A percentile compares a stretch with the other conserved stretches of the same genome.
Conservation (phyloP, 805 yeast species). For the Starmerella scarabaei region DNA sequence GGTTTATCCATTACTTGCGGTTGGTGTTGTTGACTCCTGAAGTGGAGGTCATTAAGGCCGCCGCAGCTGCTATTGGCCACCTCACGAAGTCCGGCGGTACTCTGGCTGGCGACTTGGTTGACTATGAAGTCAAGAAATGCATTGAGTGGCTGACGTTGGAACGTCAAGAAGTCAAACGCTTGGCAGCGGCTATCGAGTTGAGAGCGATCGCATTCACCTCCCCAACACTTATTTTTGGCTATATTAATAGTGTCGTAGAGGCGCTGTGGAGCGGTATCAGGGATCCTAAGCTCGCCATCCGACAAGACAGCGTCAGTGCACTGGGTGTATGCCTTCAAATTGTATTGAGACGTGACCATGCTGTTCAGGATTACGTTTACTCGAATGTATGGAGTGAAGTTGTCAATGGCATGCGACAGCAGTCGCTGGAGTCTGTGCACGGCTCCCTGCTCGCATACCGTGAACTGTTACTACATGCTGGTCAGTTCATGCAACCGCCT, state of each 20-base stretch:
- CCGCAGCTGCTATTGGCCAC: conserved; percentile 78
- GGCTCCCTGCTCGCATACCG: conserved; percentile 74
- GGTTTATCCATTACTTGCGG: conserved; percentile 80
- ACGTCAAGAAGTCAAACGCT: conserved; percentile 58
- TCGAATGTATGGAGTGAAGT: conserved; percentile 56
- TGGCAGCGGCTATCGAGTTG: conserved; percentile 82
- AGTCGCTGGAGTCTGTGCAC: conserved; percentile 59
- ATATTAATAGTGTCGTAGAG: conserved; percentile 64
- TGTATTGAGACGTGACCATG: conserved; percentile 62
- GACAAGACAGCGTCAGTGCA: conserved; percentile 75
- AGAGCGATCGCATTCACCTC: conserved; percentile 75
- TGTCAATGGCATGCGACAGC: conserved; percentile 40
- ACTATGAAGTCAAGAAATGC: conserved; percentile 76
- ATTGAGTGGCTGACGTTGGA: conserved; percentile 87
- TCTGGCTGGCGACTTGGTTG: conserved; percentile 82
- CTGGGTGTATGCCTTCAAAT: conserved; percentile 66
- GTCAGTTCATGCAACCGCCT: conserved; percentile 49
- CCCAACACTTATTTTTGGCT: conserved; percentile 68
- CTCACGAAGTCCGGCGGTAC: conserved; percentile 76
- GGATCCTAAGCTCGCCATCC: conserved; percentile 59
- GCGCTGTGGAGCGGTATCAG: conserved; percentile 79
- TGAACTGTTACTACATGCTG: conserved; percentile 60
- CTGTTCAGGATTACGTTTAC: conserved; percentile 63
- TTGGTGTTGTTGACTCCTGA: conserved; percentile 72
- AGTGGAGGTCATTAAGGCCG: conserved; percentile 69